These are phyloP conservation scores for Usnea hakonensis DNA, from an alignment of 495 filamentous ascomycete species.

Conservation along the genomic window DNA sequence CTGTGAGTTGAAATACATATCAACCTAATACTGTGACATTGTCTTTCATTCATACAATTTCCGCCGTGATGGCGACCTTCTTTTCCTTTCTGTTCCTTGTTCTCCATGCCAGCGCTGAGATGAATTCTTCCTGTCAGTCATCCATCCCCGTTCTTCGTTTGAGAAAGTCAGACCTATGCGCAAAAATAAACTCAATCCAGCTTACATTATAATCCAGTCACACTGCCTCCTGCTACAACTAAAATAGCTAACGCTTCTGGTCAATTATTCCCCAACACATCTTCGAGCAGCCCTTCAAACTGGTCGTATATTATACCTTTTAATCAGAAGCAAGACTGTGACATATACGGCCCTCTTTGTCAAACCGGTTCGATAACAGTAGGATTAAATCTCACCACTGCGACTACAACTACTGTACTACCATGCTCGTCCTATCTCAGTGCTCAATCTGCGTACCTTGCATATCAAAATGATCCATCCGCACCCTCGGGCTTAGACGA, in stretches of 20 bases:
- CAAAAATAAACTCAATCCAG: neutral
- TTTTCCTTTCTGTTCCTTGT: neutral
- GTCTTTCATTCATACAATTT: neutral
- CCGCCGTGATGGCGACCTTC: neutral
- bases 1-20: neutral
- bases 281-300: neutral
- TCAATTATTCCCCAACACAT: neutral
- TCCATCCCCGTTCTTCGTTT: no score
- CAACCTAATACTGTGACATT: no score
- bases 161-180: no score
- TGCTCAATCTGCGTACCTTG: neutral
- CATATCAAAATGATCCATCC: neutral
- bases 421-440: constrained; percentile 14
- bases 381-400: neutral
- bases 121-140: no score
- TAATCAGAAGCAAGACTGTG: neutral
- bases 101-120: neutral
- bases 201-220: neutral
- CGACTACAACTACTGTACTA: constrained; percentile 6
- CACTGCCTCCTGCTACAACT: neutral
- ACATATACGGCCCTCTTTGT: constrained; percentile 7
- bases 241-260: neutral
- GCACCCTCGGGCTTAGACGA: no score
- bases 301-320: constrained; percentile 9
- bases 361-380: constrained; percentile 11